phyloP scores from a whole-genome alignment of 2,329 filamentous ascomycete genomes.

The Diaporthe eres region DNA sequence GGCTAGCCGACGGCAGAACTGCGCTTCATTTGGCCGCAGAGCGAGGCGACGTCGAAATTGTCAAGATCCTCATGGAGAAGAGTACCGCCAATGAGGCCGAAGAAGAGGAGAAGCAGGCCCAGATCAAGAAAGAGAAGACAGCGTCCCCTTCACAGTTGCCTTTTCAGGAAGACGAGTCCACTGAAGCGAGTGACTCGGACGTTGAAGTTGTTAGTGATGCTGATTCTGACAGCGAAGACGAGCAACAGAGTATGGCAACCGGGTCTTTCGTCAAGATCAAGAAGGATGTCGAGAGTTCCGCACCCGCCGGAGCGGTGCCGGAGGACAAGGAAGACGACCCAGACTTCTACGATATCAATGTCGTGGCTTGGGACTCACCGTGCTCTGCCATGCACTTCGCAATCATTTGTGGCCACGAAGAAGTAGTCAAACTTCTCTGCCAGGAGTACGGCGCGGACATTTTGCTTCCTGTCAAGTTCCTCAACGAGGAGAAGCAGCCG shows the following conservation, averaged over 20 bases:
- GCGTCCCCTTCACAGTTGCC: slow-evolving; percentile 45
- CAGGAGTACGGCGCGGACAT: slow-evolving; percentile 82
- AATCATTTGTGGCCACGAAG: slow-evolving; percentile 78
- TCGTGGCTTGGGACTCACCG: slow-evolving; percentile 83
- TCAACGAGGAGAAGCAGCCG: slow-evolving; percentile 62
- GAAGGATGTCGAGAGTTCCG: slow-evolving; percentile 51
- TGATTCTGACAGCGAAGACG: slow-evolving; percentile 63
- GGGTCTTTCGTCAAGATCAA: slow-evolving; percentile 82
- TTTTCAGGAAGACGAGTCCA: slow-evolving; percentile 47
- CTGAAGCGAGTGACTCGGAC: slow-evolving; percentile 57
- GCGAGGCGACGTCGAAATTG: slow-evolving; percentile 77
- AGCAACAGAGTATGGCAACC: slow-evolving; percentile 69
- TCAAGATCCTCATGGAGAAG: slow-evolving; percentile 79
- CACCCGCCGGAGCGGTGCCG: slow-evolving; percentile 58
- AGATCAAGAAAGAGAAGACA: slow-evolving; percentile 55
- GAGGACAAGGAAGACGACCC: slow-evolving; percentile 77
- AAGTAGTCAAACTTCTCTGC: slow-evolving; percentile 78
- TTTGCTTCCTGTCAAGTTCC: slow-evolving; percentile 79
- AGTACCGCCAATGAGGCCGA: slow-evolving; percentile 81
- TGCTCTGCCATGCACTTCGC: slow-evolving; percentile 84
- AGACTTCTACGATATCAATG: slow-evolving; percentile 84
- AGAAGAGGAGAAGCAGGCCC: slow-evolving; percentile 71
- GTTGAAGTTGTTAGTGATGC: slow-evolving; percentile 61
- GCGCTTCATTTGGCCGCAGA: slow-evolving; percentile 86
- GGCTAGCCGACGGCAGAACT: slow-evolving; percentile 84